phyloP scores from a whole-genome alignment of 179 eudicot species.

The Dionaea muscipula region DNA sequence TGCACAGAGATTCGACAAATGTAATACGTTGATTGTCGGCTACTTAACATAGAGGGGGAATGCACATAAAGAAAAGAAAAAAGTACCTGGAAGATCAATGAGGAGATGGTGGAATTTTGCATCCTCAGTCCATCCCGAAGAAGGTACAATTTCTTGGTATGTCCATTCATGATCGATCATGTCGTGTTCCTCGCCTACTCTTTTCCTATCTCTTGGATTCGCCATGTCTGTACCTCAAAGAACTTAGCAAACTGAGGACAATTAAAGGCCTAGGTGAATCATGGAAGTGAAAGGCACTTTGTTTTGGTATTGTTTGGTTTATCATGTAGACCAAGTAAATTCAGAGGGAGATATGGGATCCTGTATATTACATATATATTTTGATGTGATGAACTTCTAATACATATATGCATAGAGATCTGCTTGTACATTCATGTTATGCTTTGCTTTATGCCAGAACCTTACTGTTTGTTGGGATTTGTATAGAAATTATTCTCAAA shows the following conservation, averaged over 20 bases:
- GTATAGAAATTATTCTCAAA: conserved; percentile 1
- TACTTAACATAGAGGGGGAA: too few species aligned
- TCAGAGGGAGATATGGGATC: too few species aligned
- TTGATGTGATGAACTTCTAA: too few species aligned
- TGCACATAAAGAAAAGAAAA: not conserved
- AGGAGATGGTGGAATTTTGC: conserved; percentile 16
- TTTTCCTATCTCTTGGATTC: not conserved
- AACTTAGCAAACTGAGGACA: conserved; percentile 7
- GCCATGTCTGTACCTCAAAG: conserved; percentile 4
- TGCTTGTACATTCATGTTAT: conserved; percentile 17
- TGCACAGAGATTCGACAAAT: too few species aligned
- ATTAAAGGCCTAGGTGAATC: not conserved
- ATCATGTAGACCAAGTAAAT: too few species aligned
- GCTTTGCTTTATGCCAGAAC: conserved; percentile 20
- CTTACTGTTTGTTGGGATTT: conserved; percentile 2
- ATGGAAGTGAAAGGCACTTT: not conserved
- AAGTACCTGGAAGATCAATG: conserved; percentile 39
- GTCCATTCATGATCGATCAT: not conserved
- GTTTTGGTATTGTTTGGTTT: too few species aligned
- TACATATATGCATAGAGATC: conserved; percentile 8
- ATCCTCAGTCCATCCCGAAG: conserved; percentile 30
- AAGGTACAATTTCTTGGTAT: conserved; percentile 23
- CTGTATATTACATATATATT: too few species aligned
- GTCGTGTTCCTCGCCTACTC: not conserved
- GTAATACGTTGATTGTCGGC: too few species aligned